These are phyloP conservation scores for Nicotiana otophora DNA, from an alignment of 257 asterid species.

Conservation along the genomic window DNA sequence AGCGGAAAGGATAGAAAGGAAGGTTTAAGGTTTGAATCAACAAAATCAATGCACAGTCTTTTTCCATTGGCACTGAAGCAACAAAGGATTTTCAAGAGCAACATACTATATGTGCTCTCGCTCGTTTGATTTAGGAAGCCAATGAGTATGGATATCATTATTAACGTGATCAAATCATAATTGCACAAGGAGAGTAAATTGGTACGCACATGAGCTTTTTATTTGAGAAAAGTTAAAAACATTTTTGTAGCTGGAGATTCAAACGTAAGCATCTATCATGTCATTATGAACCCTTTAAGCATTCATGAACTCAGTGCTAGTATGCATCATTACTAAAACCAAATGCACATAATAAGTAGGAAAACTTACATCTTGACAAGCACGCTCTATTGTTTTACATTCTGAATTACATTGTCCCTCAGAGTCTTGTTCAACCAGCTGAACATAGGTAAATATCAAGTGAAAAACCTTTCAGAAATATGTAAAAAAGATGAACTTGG, in stretches of 20 bases:
- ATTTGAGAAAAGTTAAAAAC: not conserved
- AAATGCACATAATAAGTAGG: not conserved
- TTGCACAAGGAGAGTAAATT: conserved; percentile 1
- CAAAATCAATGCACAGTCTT: too few species aligned
- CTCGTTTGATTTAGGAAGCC: not conserved
- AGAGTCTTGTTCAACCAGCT: conserved; percentile 90
- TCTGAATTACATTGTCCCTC: conserved; percentile 92
- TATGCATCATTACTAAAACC: not conserved
- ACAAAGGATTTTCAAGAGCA: too few species aligned
- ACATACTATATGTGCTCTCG: not conserved
- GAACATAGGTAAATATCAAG: conserved; percentile 24
- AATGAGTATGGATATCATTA: not conserved
- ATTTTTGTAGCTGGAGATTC: too few species aligned
- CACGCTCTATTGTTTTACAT: conserved; percentile 93
- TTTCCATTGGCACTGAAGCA: too few species aligned
- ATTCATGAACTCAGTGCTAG: not conserved
- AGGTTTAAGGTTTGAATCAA: too few species aligned
- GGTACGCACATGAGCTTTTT: not conserved
- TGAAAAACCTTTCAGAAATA: conserved; percentile 17
- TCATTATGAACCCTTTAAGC: too few species aligned
- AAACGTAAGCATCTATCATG: too few species aligned
- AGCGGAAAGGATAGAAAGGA: too few species aligned
- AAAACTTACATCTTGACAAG: conserved; percentile 86
- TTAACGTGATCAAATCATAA: not conserved
- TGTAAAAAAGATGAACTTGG: not conserved